These are phyloP conservation scores for Silene conica DNA, from an alignment of 148 eudicot genomes.

Conservation along the genomic window DNA sequence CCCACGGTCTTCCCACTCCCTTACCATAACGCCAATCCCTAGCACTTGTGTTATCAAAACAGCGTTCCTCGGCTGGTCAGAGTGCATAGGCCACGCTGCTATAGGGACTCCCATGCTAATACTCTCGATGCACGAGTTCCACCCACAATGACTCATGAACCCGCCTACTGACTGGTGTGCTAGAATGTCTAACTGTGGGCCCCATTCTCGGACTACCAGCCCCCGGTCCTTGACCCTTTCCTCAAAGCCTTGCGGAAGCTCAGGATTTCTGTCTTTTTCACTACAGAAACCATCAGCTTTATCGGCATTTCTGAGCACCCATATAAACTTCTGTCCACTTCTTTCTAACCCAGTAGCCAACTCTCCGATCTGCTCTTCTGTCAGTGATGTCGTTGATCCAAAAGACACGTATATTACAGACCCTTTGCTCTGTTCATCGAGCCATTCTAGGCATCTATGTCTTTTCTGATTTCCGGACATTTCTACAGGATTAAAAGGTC, in stretches of 20 bases:
- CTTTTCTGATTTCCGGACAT: neutral
- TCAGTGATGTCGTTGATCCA: constrained; percentile 39
- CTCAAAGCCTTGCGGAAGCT: constrained; percentile 22
- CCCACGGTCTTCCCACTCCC: constrained; percentile 28
- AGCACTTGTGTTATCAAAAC: constrained; percentile 29
- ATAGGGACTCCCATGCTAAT: constrained; percentile 52
- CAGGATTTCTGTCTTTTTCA: neutral
- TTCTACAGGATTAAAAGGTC: neutral
- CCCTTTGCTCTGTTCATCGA: constrained; percentile 27
- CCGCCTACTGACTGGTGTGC: constrained; percentile 40
- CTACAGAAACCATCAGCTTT: neutral
- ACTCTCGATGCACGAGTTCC: too few relatives aligned
- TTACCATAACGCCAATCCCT: constrained; percentile 29
- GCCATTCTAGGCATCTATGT: neutral
- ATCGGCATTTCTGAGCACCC: constrained; percentile 37
- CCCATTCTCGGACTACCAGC: constrained; percentile 30
- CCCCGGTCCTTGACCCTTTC: constrained; percentile 36
- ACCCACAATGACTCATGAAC: constrained; percentile 27
- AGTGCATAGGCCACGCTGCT: constrained; percentile 50
- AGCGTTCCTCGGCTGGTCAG: constrained; percentile 49
- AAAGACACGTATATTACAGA: constrained; percentile 53
- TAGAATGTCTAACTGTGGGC: constrained; percentile 26
- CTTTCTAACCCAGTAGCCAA: constrained; percentile 4
- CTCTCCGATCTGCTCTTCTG: constrained; percentile 35
- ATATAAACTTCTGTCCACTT: constrained; percentile 43